Percentiles rank a stretch among this genome's conserved stretches.
These are phyloP conservation scores for Musa itinerans DNA, from an alignment of 176 grass and related monocot species.

Conservation along the genomic window DNA sequence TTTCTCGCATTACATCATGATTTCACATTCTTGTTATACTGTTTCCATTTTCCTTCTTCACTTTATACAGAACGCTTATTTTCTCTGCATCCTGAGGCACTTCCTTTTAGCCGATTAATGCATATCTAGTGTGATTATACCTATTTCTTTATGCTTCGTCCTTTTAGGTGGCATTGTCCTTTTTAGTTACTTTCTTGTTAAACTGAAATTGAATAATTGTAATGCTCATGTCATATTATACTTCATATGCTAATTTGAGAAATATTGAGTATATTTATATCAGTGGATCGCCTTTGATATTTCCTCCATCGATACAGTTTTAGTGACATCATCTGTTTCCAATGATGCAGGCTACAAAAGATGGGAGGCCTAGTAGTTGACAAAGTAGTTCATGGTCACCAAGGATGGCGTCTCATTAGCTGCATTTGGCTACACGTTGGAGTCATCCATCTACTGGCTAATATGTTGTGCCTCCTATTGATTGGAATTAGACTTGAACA, in stretches of 20 bases:
- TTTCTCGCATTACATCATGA: too few relatives aligned
- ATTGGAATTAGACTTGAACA: constrained; percentile 84
- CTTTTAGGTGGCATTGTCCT: too few relatives aligned
- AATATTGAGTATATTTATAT: neutral
- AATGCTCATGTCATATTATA: too few relatives aligned
- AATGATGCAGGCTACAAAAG: constrained; percentile 53
- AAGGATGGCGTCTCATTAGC: constrained; percentile 77
- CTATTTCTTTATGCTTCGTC: too few relatives aligned
- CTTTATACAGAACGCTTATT: too few relatives aligned
- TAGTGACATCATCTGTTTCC: neutral
- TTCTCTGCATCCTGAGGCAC: too few relatives aligned
- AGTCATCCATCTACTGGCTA: constrained; percentile 74
- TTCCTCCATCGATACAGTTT: neutral
- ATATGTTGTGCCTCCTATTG: constrained; percentile 81
- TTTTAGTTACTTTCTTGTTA: too few relatives aligned
- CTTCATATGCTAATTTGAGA: neutral
- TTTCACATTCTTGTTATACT: too few relatives aligned
- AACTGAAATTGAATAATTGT: too few relatives aligned
- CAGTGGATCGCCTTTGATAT: neutral
- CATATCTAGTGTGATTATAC: too few relatives aligned
- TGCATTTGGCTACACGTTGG: constrained; percentile 99
- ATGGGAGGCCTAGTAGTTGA: constrained; percentile 67
- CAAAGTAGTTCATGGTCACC: constrained; percentile 56
- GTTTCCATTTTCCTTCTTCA: too few relatives aligned
- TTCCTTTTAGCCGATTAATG: too few relatives aligned